phyloP scores from a whole-genome alignment of 208 protist genomes.

The Trichomonas gallinae region DNA sequence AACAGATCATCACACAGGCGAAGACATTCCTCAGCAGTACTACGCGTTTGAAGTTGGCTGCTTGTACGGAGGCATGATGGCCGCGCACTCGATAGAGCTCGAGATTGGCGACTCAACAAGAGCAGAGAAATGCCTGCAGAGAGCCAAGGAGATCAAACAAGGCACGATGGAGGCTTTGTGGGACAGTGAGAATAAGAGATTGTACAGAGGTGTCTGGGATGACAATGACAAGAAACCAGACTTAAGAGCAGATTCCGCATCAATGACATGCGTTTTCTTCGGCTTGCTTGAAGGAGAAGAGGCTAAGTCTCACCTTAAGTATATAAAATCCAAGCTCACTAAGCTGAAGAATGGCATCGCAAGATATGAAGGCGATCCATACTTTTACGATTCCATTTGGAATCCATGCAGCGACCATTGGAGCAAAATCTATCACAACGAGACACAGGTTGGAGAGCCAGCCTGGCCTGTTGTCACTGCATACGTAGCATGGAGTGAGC shows the following conservation, averaged over 20 bases:
- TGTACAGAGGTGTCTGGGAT: not conserved
- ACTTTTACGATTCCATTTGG: not conserved
- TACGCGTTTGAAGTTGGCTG: not conserved
- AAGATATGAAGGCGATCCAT: not conserved
- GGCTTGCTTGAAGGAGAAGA: not conserved
- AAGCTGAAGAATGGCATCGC: not conserved
- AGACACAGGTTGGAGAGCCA: not conserved
- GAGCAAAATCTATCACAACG: no score
- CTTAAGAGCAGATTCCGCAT: not conserved
- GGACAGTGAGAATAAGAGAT: not conserved
- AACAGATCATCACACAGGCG: not conserved
- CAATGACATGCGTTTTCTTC: not conserved
- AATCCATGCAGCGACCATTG: not conserved
- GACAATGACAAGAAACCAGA: not conserved
- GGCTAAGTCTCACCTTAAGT: not conserved
- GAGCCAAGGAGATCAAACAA: not conserved
- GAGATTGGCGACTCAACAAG: not conserved
- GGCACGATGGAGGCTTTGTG: not conserved
- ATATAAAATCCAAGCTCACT: not conserved
- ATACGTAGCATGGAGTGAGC: not conserved
- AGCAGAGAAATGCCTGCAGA: no score
- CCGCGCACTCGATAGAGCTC: not conserved
- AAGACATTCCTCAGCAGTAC: not conserved
- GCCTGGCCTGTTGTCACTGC: not conserved
- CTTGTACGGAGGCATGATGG: not conserved